Evolutionary conservation across 805 yeast genomes (phyloP), one percentile per base, ranked within the genome.

Genomic region (Candida insectorum): DNA sequence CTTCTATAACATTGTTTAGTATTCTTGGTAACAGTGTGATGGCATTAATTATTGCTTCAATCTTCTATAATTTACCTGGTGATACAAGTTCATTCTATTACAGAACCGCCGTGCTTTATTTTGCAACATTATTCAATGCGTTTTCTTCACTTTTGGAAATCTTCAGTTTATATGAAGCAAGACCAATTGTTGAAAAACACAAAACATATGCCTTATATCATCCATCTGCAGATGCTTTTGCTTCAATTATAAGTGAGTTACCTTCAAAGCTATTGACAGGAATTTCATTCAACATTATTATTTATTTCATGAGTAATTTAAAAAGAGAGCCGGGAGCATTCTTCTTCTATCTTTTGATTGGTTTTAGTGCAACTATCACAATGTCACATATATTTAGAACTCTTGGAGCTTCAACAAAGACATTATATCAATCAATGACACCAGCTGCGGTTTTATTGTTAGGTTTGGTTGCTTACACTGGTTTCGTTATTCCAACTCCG

Each of bases 201-300:
- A 78, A 79, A 48, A 70, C 72, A 27, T 85, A 80, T 45, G 79
- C 86, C 0, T 70, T 84, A 37, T 85, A 81, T 54, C 79, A 79
- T 37, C 89, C 91, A 2, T 70, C 86, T 9, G 78, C 85, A 2
- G 91, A 84, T 51, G 83, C 87, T 1, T 45, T 84, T 5, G 81
- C 85, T 0, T 64, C 77, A 3, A 65, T 79, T 28, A 37, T 80
- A 4, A 69, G 85, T 2, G 81, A 77, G 31, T 54, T 84, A 40
- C 89, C 91, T 2, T 65, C 75, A 34, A 82, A 83, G 56, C 39
- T 65, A 3, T 38, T 50, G 12, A 51, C 55, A 49, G 56, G 65
- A 6, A 37, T 52, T 12, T 39, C 50, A 12, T 62, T 62, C 44
- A 57, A 60, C 35, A 35, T 62, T 35, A 47, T 54, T 8, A 48